phyloP scores from a whole-genome alignment of 1,284 basidiomycete species.

The Malassezia furfur region DNA sequence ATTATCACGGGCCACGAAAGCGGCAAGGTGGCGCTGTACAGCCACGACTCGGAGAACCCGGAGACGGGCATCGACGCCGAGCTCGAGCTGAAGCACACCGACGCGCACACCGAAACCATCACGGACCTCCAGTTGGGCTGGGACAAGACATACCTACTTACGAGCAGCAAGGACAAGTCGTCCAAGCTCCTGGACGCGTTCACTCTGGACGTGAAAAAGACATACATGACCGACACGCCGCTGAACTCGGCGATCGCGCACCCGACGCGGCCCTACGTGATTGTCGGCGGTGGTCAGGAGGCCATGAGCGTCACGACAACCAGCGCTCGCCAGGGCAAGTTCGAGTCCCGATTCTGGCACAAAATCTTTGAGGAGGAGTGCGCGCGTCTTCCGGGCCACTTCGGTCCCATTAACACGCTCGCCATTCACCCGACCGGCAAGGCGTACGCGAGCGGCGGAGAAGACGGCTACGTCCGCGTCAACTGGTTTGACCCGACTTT shows the following conservation, averaged over 20 bases:
- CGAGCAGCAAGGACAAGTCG: conserved; percentile 91
- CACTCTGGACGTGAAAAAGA: conserved; percentile 81
- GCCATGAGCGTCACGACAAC: conserved; percentile 97
- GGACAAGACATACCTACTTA: conserved; percentile 89
- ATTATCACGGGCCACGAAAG: conserved; percentile 93
- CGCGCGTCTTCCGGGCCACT: conserved; percentile 65
- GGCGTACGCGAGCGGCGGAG: conserved; percentile 84
- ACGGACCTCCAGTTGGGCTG: conserved; percentile 86
- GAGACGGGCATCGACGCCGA: conserved; percentile 60
- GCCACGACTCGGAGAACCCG: conserved; percentile 45
- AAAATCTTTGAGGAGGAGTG: conserved; percentile 96
- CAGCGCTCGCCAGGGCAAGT: conserved; percentile 83
- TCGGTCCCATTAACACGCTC: conserved; percentile 96
- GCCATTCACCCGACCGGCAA: conserved; percentile 84
- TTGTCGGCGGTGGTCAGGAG: conserved; percentile 87
- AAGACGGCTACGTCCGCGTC: conserved; percentile 66
- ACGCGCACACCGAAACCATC: conserved; percentile 34
- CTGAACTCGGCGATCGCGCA: conserved; percentile 87
- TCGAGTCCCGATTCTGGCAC: conserved; percentile 98
- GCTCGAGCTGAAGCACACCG: conserved; percentile 65
- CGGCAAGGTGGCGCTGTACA: conserved; percentile 62
- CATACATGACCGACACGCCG: conserved; percentile 83
- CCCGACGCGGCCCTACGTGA: conserved; percentile 66
- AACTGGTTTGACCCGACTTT: conserved; percentile 47
- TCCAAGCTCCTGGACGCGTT: conserved; percentile 85